A percentile compares a stretch with the other conserved stretches of the same genome.
phyloP scores from a whole-genome alignment of 2,329 filamentous ascomycete genomes.

The Pseudogymnoascus sp. region DNA sequence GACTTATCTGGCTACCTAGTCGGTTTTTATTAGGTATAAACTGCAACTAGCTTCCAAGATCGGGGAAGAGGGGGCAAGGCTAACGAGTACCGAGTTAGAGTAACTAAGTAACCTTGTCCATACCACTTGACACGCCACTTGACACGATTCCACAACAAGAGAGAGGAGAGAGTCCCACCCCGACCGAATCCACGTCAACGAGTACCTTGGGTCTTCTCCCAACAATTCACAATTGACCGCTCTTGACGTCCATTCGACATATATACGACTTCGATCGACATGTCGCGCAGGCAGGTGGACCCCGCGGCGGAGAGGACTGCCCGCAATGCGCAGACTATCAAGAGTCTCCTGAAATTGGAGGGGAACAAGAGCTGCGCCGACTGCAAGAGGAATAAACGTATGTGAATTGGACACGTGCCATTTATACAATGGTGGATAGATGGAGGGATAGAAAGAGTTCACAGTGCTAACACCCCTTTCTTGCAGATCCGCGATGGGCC shows the following conservation, averaged over 20 bases:
- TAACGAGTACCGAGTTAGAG: slow-evolving; percentile 5
- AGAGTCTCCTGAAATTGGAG: slow-evolving; percentile 89
- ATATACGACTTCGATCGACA: slow-evolving; percentile 28
- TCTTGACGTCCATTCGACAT: neutral
- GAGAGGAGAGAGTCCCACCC: neutral
- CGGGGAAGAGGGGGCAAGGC: neutral
- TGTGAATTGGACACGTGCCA: slow-evolving; percentile 24
- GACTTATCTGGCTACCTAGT: neutral
- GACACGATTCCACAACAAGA: slow-evolving; percentile 2
- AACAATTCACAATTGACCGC: neutral
- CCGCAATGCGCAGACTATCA: slow-evolving; percentile 89
- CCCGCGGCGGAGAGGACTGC: slow-evolving; percentile 79
- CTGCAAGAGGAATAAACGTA: slow-evolving; percentile 98
- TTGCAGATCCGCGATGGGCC: slow-evolving; percentile 90
- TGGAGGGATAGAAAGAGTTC: neutral
- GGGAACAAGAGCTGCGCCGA: slow-evolving; percentile 95
- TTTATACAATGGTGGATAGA: neutral
- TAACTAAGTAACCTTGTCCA: neutral
- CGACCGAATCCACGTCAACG: neutral
- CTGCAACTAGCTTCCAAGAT: neutral
- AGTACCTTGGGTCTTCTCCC: neutral
- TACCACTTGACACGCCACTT: slow-evolving; percentile 6
- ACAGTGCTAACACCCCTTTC: slow-evolving; percentile 18
- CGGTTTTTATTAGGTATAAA: no score
- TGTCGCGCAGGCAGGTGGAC: slow-evolving; percentile 73